Conservation (phyloP, 371 early-diverging fungal species). For the Apophysomyces ossiformis region DNA sequence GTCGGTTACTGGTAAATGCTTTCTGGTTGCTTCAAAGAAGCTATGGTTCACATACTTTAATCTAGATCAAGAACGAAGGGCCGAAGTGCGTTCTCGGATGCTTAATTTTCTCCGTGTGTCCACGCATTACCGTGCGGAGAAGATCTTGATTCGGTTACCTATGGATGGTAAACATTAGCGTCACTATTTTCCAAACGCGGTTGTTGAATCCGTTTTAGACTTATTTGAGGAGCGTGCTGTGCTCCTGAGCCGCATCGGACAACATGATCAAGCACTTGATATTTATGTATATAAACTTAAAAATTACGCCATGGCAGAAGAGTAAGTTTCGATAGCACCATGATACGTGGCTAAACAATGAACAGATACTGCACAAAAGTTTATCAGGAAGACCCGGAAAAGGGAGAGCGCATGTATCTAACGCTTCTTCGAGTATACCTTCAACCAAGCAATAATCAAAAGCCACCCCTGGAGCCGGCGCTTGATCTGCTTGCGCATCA, state of each 20-base stretch:
- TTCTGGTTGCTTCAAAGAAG: background rate
- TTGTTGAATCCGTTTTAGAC: constrained; percentile 31
- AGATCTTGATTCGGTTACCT: constrained; percentile 76
- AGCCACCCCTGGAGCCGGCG: constrained; percentile 64
- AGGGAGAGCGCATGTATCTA: constrained; percentile 67
- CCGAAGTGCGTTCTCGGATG: constrained; percentile 42
- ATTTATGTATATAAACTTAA: constrained; percentile 82
- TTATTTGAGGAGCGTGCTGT: constrained; percentile 86
- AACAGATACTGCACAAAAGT: constrained; percentile 75
- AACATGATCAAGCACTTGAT: constrained; percentile 86
- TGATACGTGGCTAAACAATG: background rate
- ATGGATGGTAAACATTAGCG: constrained; percentile 55
- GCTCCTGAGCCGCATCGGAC: constrained; percentile 80
- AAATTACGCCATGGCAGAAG: constrained; percentile 78
- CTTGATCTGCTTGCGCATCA: constrained; percentile 68
- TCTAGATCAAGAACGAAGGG: constrained; percentile 14
- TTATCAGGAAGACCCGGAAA: constrained; percentile 56
- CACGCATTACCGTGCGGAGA: constrained; percentile 74
- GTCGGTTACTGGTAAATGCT: constrained; percentile 13
- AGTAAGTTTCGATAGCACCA: constrained; percentile 44
- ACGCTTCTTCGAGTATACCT: constrained; percentile 68
- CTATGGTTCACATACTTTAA: background rate
- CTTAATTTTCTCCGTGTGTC: constrained; percentile 73
- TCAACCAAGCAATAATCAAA: constrained; percentile 55
- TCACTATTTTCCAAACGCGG: background rate